Evolutionary conservation across 2,329 filamentous ascomycete species (phyloP).

Genomic region (Trichoderma sp.): DNA sequence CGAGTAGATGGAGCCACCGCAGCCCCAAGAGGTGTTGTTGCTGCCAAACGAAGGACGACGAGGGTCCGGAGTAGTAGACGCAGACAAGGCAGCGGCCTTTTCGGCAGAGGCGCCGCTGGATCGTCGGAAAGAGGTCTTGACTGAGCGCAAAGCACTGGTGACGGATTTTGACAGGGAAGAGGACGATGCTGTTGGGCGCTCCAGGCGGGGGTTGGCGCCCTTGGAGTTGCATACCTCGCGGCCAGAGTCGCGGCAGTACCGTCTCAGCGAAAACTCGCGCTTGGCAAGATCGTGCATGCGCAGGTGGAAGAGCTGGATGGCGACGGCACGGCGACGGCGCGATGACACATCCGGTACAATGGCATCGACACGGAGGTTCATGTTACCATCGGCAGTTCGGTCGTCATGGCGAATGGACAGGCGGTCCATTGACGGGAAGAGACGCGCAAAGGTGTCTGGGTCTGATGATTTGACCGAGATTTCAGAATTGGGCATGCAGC

Average conservation of each 20-base stretch:
- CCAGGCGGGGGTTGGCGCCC: conserved; percentile 57
- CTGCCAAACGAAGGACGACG: conserved; percentile 24
- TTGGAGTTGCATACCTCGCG: conserved; percentile 88
- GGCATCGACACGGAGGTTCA: conserved; percentile 91
- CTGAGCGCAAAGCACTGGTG: conserved; percentile 52
- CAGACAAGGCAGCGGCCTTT: conserved; percentile 8
- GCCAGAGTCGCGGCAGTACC: conserved; percentile 90
- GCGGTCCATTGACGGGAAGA: conserved; percentile 83
- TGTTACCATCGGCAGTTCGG: conserved; percentile 86
- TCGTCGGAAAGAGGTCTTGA: conserved; percentile 42
- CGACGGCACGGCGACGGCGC: conserved; percentile 41
- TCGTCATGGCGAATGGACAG: conserved; percentile 88
- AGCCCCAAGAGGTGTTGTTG: conserved; percentile 25
- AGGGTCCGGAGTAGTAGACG: conserved; percentile 6
- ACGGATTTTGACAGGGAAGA: conserved; percentile 47
- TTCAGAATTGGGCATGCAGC: conserved; percentile 60
- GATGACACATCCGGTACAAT: conserved; percentile 63
- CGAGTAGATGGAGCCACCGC: conserved; percentile 16
- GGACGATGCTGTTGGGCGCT: conserved; percentile 23
- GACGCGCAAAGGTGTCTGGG: conserved; percentile 75
- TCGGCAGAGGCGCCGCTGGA: conserved; percentile 27
- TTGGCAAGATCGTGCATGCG: conserved; percentile 89
- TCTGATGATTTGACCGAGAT: conserved; percentile 69
- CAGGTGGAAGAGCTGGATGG: conserved; percentile 81
- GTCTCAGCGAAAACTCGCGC: conserved; percentile 84